A percentile compares a stretch with the other conserved stretches of the same genome.
These are phyloP conservation scores for Plasmodium reichenowi DNA, from an alignment of 169 alveolate genomes.

Conservation along the genomic window DNA sequence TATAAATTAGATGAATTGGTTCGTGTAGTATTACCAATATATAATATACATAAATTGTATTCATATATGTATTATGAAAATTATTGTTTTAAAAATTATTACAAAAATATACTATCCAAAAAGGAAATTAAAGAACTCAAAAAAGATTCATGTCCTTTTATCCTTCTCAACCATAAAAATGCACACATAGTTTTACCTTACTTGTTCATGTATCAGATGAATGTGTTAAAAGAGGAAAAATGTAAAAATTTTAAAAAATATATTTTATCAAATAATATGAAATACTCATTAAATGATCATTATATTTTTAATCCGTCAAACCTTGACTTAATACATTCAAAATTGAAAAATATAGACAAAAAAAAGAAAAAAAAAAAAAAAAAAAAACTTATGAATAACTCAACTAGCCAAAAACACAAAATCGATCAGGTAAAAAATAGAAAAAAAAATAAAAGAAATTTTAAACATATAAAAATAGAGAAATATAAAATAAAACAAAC, in stretches of 20 bases:
- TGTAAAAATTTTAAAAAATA: no score
- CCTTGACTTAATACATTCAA: background rate
- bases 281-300: no score
- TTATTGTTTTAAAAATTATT: slow-evolving; percentile 53
- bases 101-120: slow-evolving; percentile 34
- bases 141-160: slow-evolving; percentile 18
- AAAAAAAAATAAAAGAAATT: background rate
- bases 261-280: no score
- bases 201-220: slow-evolving; percentile 14
- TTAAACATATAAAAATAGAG: slow-evolving; percentile 34
- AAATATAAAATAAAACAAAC: slow-evolving; percentile 62
- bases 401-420: background rate
- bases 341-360: background rate
- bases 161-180: slow-evolving; percentile 26
- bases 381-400: background rate
- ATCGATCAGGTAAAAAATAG: background rate
- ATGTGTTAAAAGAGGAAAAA: slow-evolving; percentile 2
- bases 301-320: no score
- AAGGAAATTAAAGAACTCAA: slow-evolving; percentile 3
- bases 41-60: slow-evolving; percentile 55
- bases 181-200: slow-evolving; percentile 13
- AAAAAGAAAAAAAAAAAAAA: background rate
- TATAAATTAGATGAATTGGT: slow-evolving; percentile 21
- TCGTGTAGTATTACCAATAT: slow-evolving; percentile 72
- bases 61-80: slow-evolving; percentile 58